phyloP scores from a whole-genome alignment of 2,329 filamentous ascomycete species.

The Sphaceloma murrayae region DNA sequence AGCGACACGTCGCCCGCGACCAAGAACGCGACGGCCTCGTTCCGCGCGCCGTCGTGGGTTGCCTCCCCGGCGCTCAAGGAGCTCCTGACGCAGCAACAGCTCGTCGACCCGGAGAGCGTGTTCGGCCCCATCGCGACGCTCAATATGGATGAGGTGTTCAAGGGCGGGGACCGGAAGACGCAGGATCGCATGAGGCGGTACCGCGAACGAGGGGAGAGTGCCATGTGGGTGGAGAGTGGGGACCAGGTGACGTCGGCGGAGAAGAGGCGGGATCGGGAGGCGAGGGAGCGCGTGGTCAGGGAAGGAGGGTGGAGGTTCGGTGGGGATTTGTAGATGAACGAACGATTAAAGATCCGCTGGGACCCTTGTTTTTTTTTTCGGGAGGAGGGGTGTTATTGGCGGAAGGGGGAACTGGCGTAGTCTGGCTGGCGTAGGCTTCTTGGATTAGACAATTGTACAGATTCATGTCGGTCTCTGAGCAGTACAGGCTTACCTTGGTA shows the following conservation, averaged over 20 bases:
- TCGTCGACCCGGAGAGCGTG: slow-evolving; percentile 70
- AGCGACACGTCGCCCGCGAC: slow-evolving; percentile 38
- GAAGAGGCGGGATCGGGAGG: slow-evolving; percentile 67
- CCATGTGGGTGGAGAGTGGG: slow-evolving; percentile 69
- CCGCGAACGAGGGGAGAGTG: slow-evolving; percentile 81
- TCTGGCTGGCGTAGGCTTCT: too few species aligned
- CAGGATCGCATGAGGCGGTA: slow-evolving; percentile 81
- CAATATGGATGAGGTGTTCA: slow-evolving; percentile 95
- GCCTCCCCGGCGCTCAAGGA: slow-evolving; percentile 73
- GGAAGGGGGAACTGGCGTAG: too few species aligned
- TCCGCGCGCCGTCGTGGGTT: slow-evolving; percentile 71
- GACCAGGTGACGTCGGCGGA: slow-evolving; percentile 84
- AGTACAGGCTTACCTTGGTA: too few species aligned
- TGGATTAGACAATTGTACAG: too few species aligned
- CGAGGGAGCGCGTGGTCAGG: slow-evolving; percentile 65
- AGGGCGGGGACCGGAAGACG: slow-evolving; percentile 50
- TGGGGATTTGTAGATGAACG: slow-evolving; percentile 18
- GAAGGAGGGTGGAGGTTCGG: slow-evolving; percentile 77
- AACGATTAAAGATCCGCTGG: too few species aligned
- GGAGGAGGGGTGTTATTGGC: not conserved
- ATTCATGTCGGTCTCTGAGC: too few species aligned
- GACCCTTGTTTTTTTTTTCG: too few species aligned
- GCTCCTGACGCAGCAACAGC: slow-evolving; percentile 71
- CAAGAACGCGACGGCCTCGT: slow-evolving; percentile 38
- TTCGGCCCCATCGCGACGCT: slow-evolving; percentile 83